Evolutionary conservation across 108 stramenopile genomes (phyloP).

Genomic region (Pelagomonas calceolata): DNA sequence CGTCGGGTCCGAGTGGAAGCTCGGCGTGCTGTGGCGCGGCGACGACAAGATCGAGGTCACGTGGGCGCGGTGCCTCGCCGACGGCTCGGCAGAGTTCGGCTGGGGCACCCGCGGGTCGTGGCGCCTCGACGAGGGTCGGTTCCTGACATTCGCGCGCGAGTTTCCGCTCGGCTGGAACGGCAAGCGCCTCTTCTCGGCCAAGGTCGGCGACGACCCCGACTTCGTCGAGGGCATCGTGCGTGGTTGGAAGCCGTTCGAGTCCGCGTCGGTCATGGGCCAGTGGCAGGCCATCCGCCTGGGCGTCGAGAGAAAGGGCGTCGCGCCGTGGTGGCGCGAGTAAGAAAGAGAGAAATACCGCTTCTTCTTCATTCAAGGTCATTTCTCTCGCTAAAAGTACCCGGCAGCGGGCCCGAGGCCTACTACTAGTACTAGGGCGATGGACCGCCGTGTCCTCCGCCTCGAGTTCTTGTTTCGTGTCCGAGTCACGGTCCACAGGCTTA

Average conservation of each 20-base stretch:
- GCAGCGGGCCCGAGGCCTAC: no score
- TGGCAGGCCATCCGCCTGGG: slow-evolving; percentile 69
- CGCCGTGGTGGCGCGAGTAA: slow-evolving; percentile 63
- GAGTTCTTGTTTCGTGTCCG: no score
- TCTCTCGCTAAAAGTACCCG: no score
- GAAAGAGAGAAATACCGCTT: slow-evolving; percentile 15
- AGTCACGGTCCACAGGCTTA: no score
- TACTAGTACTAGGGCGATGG: no score
- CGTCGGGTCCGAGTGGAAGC: slow-evolving; percentile 60
- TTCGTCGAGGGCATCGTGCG: slow-evolving; percentile 62
- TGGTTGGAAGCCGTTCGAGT: slow-evolving; percentile 60
- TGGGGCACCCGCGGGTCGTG: slow-evolving; percentile 56
- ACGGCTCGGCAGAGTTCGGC: slow-evolving; percentile 47
- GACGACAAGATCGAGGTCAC: slow-evolving; percentile 56
- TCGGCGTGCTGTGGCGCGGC: slow-evolving; percentile 30
- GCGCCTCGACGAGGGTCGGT: slow-evolving; percentile 57
- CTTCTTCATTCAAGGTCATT: no score
- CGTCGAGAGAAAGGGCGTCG: slow-evolving; percentile 55
- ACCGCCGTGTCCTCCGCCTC: no score
- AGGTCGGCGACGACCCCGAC: slow-evolving; percentile 59
- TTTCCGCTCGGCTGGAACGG: slow-evolving; percentile 43
- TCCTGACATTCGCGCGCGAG: slow-evolving; percentile 56
- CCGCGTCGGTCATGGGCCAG: slow-evolving; percentile 58
- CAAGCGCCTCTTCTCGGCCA: slow-evolving; percentile 64
- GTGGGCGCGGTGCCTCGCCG: slow-evolving; percentile 51